These are phyloP conservation scores for Fusarium aywerte DNA, from an alignment of 2,329 filamentous ascomycete genomes.

Conservation along the genomic window DNA sequence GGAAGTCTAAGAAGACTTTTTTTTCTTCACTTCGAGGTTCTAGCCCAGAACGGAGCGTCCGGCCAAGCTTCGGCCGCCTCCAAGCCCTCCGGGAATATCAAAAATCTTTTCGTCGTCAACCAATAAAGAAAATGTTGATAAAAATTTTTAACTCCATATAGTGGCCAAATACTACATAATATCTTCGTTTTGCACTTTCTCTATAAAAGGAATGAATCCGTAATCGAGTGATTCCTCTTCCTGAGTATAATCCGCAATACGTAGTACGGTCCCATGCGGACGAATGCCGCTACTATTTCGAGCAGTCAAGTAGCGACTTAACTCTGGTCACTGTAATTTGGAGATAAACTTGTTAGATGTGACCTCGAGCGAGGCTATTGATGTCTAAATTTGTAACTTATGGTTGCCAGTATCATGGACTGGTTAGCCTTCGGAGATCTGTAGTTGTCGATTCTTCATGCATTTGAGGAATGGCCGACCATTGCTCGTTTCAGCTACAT, in stretches of 20 bases:
- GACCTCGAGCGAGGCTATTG: not conserved
- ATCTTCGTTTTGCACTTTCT: not conserved
- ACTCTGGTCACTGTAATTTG: not conserved
- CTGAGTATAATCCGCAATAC: not conserved
- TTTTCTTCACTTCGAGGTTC: slow-evolving; percentile 8
- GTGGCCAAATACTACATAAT: not conserved
- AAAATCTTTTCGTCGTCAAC: slow-evolving; percentile 4
- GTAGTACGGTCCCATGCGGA: not conserved
- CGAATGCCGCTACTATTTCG: not conserved
- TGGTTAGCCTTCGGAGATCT: not conserved
- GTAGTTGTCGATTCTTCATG: not conserved
- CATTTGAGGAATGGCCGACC: not conserved
- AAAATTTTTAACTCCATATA: slow-evolving; percentile 9
- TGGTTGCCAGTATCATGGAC: not conserved
- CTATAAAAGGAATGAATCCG: not conserved
- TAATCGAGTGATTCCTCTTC: not conserved
- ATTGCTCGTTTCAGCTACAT: not conserved
- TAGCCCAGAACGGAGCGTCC: slow-evolving; percentile 26
- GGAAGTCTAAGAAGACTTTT: slow-evolving; percentile 16
- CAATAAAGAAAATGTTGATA: slow-evolving; percentile 7
- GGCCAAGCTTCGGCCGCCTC: slow-evolving; percentile 33
- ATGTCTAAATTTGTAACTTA: too few species aligned
- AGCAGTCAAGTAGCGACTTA: not conserved
- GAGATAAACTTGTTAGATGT: not conserved
- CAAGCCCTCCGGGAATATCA: slow-evolving; percentile 16